Conservation (phyloP, 2,329 filamentous ascomycete genomes). For the Nigrospora osmanthi region DNA sequence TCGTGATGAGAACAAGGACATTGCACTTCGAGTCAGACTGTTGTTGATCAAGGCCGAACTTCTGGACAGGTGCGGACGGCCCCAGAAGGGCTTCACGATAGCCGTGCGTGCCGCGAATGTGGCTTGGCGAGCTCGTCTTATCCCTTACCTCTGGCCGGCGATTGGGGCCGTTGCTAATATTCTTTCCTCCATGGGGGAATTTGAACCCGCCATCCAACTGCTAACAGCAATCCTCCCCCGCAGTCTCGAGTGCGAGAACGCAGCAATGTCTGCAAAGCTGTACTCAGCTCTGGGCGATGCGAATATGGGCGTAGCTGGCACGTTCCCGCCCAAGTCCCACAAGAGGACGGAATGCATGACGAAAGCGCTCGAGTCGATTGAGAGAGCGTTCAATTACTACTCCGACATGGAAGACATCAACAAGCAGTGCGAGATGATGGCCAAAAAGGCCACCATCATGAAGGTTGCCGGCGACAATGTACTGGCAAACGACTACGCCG, state of each 20-base stretch:
- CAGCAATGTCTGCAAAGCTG: constrained; percentile 53
- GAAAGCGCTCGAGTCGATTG: constrained; percentile 51
- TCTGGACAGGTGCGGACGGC: constrained; percentile 58
- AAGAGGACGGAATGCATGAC: constrained; percentile 49
- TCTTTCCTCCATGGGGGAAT: constrained; percentile 63
- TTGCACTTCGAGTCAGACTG: constrained; percentile 62
- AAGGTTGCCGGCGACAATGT: constrained; percentile 57
- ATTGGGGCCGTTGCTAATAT: constrained; percentile 60
- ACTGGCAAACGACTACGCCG: constrained; percentile 58
- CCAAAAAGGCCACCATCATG: constrained; percentile 75
- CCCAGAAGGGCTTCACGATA: constrained; percentile 70
- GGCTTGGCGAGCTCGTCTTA: constrained; percentile 60
- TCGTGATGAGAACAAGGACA: constrained; percentile 37
- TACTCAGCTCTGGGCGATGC: constrained; percentile 70
- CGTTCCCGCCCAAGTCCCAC: constrained; percentile 29
- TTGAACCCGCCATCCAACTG: constrained; percentile 55
- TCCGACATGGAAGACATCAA: constrained; percentile 57
- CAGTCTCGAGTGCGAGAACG: constrained; percentile 63
- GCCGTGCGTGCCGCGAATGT: constrained; percentile 68
- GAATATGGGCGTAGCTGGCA: constrained; percentile 68
- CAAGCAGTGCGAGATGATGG: constrained; percentile 71
- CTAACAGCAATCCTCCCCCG: constrained; percentile 66
- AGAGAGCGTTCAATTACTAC: constrained; percentile 57
- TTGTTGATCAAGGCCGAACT: constrained; percentile 67
- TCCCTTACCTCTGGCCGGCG: constrained; percentile 66